phyloP scores from a whole-genome alignment of 345 rosid species.

The Angophora floribunda region DNA sequence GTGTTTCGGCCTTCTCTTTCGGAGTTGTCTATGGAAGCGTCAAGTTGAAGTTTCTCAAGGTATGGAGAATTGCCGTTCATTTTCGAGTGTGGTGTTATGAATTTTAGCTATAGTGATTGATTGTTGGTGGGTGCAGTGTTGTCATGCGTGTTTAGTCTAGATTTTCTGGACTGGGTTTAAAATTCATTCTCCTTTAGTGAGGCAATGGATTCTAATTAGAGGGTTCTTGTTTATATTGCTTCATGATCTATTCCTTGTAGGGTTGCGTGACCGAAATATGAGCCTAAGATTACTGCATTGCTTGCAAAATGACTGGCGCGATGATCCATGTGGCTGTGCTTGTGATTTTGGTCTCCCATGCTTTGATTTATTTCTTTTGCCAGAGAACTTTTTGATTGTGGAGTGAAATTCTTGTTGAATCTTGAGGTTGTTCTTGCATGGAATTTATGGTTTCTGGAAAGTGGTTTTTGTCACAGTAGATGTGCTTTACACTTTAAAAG shows the following conservation, averaged over 20 bases:
- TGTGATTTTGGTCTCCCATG: background rate
- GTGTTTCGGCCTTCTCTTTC: slow-evolving; percentile 65
- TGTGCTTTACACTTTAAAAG: background rate
- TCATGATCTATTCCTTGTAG: background rate
- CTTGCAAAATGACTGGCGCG: background rate
- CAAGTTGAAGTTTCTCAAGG: slow-evolving; percentile 83
- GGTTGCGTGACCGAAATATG: background rate
- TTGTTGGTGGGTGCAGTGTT: background rate
- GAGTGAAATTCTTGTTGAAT: background rate
- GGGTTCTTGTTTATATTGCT: background rate
- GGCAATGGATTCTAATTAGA: rapidly evolving
- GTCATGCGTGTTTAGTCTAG: background rate
- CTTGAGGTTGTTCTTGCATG: background rate
- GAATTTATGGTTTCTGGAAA: background rate
- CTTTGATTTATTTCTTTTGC: background rate
- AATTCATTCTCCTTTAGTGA: background rate
- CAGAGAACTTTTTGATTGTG: background rate
- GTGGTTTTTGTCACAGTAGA: background rate
- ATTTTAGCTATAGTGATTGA: background rate
- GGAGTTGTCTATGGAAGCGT: slow-evolving; percentile 75
- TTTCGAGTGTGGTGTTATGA: background rate
- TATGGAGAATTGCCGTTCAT: background rate
- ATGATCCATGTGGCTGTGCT: background rate
- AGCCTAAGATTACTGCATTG: background rate
- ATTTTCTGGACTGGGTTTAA: background rate